Percentiles rank a stretch among this genome's conserved stretches.
Conservation (phyloP, 2,329 filamentous ascomycete species). For the Aspergillus oerlinghausenensis region DNA sequence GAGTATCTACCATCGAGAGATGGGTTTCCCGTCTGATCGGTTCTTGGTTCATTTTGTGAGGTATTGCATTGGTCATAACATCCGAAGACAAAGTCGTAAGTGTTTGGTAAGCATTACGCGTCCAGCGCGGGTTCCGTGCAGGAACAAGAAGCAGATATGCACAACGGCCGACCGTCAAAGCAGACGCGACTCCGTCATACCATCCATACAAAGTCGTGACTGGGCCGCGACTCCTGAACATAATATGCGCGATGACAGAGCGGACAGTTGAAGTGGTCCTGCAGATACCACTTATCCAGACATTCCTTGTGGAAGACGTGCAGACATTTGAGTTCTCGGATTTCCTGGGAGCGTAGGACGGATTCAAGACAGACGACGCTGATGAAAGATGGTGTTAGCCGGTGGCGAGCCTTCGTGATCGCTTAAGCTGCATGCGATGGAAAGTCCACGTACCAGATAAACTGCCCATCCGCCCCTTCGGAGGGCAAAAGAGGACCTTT, state of each 20-base stretch:
- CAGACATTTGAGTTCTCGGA: conserved; percentile 35
- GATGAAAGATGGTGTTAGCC: conserved; percentile 2
- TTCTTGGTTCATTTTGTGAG: background rate
- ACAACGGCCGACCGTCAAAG: background rate
- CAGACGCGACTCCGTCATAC: conserved; percentile 16
- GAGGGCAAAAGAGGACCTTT: conserved; percentile 30
- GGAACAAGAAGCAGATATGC: background rate
- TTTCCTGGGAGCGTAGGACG: conserved; percentile 31
- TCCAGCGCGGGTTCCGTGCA: background rate
- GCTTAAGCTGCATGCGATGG: background rate
- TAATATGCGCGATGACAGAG: conserved; percentile 36
- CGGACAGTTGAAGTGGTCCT: conserved; percentile 37
- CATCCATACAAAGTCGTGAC: conserved; percentile 35
- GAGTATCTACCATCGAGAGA: conserved; percentile 22
- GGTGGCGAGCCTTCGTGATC: background rate
- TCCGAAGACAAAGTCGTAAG: conserved; percentile 2
- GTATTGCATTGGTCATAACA: conserved; percentile 7
- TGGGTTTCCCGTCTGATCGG: conserved; percentile 15
- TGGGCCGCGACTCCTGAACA: conserved; percentile 24
- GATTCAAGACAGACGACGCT: conserved; percentile 38
- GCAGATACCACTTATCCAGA: conserved; percentile 37
- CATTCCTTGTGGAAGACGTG: conserved; percentile 39
- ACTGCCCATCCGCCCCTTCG: conserved; percentile 31
- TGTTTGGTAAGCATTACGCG: background rate
- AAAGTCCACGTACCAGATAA: conserved; percentile 29